Evolutionary conservation across 768 basidiomycete species (phyloP).

Genomic region (Naganishia vishniacii): DNA sequence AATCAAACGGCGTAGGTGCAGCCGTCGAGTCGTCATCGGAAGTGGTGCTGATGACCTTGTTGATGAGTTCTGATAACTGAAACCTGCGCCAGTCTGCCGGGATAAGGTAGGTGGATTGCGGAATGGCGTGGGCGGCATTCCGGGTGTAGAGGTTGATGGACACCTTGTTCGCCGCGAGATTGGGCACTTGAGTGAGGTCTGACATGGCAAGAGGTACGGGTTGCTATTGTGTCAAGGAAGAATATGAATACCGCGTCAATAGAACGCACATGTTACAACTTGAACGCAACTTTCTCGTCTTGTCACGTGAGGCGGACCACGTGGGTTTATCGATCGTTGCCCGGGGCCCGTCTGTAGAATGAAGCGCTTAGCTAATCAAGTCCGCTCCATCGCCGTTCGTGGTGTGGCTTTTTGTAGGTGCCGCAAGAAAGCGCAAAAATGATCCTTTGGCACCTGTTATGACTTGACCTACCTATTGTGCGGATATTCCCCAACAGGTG

Average conservation of each 20-base stretch:
- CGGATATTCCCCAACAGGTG: too few species aligned
- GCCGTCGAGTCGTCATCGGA: constrained; percentile 33
- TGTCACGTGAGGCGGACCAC: neutral
- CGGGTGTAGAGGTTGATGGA: constrained; percentile 61
- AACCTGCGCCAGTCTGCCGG: constrained; percentile 86
- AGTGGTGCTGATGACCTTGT: constrained; percentile 75
- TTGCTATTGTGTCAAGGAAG: too few species aligned
- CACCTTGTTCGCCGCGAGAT: constrained; percentile 28
- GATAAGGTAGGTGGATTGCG: constrained; percentile 84
- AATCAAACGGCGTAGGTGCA: constrained; percentile 82
- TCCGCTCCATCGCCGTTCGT: too few species aligned
- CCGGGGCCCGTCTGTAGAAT: too few species aligned
- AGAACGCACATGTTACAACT: too few species aligned
- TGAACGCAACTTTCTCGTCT: neutral
- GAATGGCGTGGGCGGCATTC: constrained; percentile 66
- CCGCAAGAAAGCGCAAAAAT: too few species aligned
- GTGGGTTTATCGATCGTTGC: too few species aligned
- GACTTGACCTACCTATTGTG: too few species aligned
- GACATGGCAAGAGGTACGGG: neutral
- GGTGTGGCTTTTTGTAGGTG: too few species aligned
- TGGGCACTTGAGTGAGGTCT: constrained; percentile 21
- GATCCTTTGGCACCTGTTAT: too few species aligned
- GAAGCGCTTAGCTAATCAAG: too few species aligned
- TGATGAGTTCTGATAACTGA: constrained; percentile 92
- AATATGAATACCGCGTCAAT: too few species aligned